phyloP scores from a whole-genome alignment of 805 yeast genomes.

The Lipomyces anomalus region DNA sequence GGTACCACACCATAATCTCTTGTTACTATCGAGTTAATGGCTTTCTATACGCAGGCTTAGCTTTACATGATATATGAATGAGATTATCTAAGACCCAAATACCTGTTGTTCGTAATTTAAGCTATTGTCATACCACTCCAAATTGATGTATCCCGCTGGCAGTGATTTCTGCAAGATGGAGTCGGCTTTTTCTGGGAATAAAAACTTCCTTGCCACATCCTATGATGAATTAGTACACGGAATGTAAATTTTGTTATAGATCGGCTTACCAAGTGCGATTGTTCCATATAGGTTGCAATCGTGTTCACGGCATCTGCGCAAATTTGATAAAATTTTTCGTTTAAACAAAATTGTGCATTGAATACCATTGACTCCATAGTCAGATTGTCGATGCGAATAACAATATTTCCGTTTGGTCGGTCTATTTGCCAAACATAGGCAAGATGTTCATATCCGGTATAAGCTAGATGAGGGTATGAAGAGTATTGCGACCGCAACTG shows the following conservation, averaged over 20 bases:
- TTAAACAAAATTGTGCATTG: conserved; percentile 12
- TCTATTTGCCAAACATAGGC: conserved; percentile 18
- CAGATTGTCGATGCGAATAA: conserved; percentile 14
- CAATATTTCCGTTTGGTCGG: conserved; percentile 13
- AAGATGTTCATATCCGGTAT: conserved; percentile 11
- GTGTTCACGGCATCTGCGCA: conserved; percentile 6
- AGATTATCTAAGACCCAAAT: too few species aligned
- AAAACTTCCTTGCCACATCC: conserved; percentile 15
- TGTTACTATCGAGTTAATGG: conserved; percentile 13
- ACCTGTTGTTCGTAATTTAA: conserved; percentile 20
- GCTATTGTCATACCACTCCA: conserved; percentile 14
- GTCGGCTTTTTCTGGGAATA: conserved; percentile 15
- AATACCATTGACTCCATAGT: conserved; percentile 11
- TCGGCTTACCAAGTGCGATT: not conserved
- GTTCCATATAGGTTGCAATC: conserved; percentile 2
- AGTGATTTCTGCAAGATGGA: conserved; percentile 8
- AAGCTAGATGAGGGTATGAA: conserved; percentile 7
- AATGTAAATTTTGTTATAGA: not conserved
- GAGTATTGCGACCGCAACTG: conserved; percentile 17
- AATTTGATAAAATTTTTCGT: conserved; percentile 1
- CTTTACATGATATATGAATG: too few species aligned
- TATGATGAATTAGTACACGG: too few species aligned
- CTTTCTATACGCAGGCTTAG: too few species aligned
- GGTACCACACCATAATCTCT: conserved; percentile 18
- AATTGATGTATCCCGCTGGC: conserved; percentile 9